phyloP scores from a whole-genome alignment of 192 early-diverging fungal species.

The Linnemannia schmuckeri region DNA sequence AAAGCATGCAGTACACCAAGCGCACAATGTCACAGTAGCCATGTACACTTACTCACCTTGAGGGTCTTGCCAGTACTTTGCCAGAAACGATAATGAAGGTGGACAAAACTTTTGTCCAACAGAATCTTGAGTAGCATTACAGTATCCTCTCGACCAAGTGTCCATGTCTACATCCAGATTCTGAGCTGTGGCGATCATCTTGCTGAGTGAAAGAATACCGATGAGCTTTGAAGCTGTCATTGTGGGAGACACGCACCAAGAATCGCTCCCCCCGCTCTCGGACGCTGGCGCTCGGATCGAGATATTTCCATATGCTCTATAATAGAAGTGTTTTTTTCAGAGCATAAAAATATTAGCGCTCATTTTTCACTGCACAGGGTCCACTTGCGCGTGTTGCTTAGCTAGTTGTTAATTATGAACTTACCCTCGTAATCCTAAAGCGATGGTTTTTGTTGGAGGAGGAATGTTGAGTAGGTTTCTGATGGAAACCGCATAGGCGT shows the following conservation, averaged over 20 bases:
- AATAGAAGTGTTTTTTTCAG: not conserved
- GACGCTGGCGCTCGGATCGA: slow-evolving; percentile 68
- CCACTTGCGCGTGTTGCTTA: not conserved
- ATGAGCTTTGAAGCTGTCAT: slow-evolving; percentile 77
- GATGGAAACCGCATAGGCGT: slow-evolving; percentile 36
- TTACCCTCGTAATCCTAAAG: slow-evolving; percentile 72
- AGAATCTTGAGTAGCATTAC: slow-evolving; percentile 58
- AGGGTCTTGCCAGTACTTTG: slow-evolving; percentile 90
- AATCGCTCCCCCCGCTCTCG: slow-evolving; percentile 17
- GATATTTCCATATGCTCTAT: slow-evolving; percentile 75
- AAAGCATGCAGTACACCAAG: not conserved
- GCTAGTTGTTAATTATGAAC: not conserved
- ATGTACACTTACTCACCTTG: slow-evolving; percentile 61
- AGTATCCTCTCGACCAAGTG: slow-evolving; percentile 68
- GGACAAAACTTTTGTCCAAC: slow-evolving; percentile 64
- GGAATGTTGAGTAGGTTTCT: slow-evolving; percentile 42
- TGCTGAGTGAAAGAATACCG: slow-evolving; percentile 63
- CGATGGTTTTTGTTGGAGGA: slow-evolving; percentile 13
- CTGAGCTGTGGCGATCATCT: slow-evolving; percentile 25
- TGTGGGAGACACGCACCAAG: slow-evolving; percentile 75
- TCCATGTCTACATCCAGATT: slow-evolving; percentile 43
- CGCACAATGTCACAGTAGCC: not conserved
- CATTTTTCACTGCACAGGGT: not conserved
- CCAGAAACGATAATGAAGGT: slow-evolving; percentile 79
- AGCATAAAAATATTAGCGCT: not conserved